A percentile compares a stretch with the other conserved stretches of the same genome.
These are phyloP conservation scores for Pulveroboletus sp. DNA, from an alignment of 1,284 basidiomycete species.

Conservation along the genomic window DNA sequence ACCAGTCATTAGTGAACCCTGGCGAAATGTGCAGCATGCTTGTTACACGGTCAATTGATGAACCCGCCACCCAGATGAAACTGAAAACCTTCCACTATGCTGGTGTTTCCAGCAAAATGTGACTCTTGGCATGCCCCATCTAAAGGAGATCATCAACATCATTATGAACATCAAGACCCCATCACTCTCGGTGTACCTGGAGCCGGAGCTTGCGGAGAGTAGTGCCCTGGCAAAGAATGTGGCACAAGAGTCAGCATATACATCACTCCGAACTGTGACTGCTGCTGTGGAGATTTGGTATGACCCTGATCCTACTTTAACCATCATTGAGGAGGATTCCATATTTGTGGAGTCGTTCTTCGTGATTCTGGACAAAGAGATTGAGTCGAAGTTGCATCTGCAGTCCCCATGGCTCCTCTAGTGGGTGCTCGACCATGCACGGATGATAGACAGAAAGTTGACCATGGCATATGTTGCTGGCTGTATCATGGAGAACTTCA, in stretches of 20 bases:
- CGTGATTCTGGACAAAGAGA: slow-evolving; percentile 96
- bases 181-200: slow-evolving; percentile 87
- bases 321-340: slow-evolving; percentile 94
- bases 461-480: slow-evolving; percentile 95
- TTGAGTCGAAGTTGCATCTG: slow-evolving; percentile 85
- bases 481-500: slow-evolving; percentile 92
- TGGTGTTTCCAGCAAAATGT: slow-evolving; percentile 98
- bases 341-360: slow-evolving; percentile 99
- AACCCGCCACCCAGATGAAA: slow-evolving; percentile 99
- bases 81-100: slow-evolving; percentile 98
- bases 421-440: slow-evolving; percentile 93
- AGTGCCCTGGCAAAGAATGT: slow-evolving; percentile 75
- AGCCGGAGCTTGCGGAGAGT: slow-evolving; percentile 65
- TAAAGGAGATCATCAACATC: slow-evolving; percentile 99
- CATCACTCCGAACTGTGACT: slow-evolving; percentile 92
- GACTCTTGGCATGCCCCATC: slow-evolving; percentile 94
- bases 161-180: slow-evolving; percentile 99
- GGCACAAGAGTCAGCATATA: slow-evolving; percentile 91
- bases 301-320: slow-evolving; percentile 89
- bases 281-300: slow-evolving; percentile 98
- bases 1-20: slow-evolving; percentile 86
- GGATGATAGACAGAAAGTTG: slow-evolving; percentile 96
- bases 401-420: slow-evolving; percentile 98
- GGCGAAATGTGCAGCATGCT: slow-evolving; percentile 99
- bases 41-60: slow-evolving; percentile 97